Base-by-base conservation (phyloP, 2,329 filamentous ascomycete species). In the Diaporthe sp. region DNA sequence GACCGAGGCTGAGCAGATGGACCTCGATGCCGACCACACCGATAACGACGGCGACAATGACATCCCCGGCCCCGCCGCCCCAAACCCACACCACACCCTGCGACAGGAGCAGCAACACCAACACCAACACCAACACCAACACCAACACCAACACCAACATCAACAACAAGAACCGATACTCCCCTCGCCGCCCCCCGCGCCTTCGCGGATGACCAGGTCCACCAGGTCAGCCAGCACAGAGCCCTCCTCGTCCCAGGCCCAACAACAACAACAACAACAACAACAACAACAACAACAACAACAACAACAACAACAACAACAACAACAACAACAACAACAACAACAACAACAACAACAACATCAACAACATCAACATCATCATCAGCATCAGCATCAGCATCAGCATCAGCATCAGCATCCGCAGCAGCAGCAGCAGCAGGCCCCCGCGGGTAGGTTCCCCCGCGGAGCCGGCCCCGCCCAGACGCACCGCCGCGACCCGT, bases 191-290 rank as follows among this genome's bases (percentile, higher is more conserved):
- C 47, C 56, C 17, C 59, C 71, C 4, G 74, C 74, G 6, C 73
- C 76, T 0, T 55, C 71, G 4, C 65, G 71, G 47, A 71, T 75
- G 55, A 75, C 71, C 65, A 77, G 75, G 42, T 70, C 74, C 4
- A 74, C 65, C 13, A 75, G 74, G 39, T 66, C 58, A 37, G 47
- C 47, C n/a, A 75, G 73, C 71, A 66, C 63, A 25, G 73, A 75
- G 22, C 73, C 50, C 17, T 32, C 44, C 2, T 55, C 63, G 8
- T 50, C 58, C 4, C 69, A 72, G 50, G 17, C 44, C 17, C 58
- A 51, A 19, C 42, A 51, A 9, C 61, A 37, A 5, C 71, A 59
- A 9, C 63, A 61, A 30, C 68, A 69, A 2, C 44, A 47, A 7
- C 51, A 61, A 19, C 17, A 19, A 2, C 50, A 68, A n/a, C 50